phyloP scores from a whole-genome alignment of 805 yeast genomes.

The Debaryomyces prosopidis region DNA sequence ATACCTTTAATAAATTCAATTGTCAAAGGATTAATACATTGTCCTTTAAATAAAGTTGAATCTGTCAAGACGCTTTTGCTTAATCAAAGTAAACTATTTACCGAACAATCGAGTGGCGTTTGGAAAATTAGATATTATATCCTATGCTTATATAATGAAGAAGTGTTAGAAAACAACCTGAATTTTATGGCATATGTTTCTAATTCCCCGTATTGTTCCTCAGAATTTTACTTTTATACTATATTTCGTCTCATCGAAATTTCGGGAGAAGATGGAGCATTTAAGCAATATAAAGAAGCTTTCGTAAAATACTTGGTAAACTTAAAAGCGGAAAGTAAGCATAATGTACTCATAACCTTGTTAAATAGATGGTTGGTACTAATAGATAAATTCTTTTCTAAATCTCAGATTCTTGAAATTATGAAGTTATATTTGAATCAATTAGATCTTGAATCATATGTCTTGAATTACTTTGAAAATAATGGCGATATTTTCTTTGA shows the following conservation, averaged over 20 bases:
- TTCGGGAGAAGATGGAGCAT: conserved; percentile 15
- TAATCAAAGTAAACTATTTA: conserved; percentile 12
- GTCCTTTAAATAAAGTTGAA: conserved; percentile 19
- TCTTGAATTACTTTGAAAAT: conserved; percentile 13
- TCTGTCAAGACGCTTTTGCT: conserved; percentile 11
- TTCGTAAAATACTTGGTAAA: conserved; percentile 13
- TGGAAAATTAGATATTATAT: conserved; percentile 52
- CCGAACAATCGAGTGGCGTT: conserved; percentile 15
- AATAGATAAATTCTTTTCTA: conserved; percentile 32
- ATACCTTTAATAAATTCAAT: conserved; percentile 14
- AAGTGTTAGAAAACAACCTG: neutral
- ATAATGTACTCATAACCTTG: conserved; percentile 12
- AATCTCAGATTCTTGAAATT: conserved; percentile 26
- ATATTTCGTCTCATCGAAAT: conserved; percentile 54
- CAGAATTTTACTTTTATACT: conserved; percentile 30
- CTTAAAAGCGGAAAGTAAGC: neutral
- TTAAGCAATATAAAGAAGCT: conserved; percentile 6
- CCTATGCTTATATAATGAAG: conserved; percentile 46
- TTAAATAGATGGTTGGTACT: conserved; percentile 60
- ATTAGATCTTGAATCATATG: neutral
- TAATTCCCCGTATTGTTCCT: neutral
- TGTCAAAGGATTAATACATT: conserved; percentile 43
- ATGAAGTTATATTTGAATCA: conserved; percentile 25
- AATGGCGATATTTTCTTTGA: conserved; percentile 48
- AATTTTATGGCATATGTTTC: neutral